Evolutionary conservation across 2,329 filamentous ascomycete species (phyloP), one percentile per base, ranked within the genome.

Genomic region (Aureobasidium sp.): DNA sequence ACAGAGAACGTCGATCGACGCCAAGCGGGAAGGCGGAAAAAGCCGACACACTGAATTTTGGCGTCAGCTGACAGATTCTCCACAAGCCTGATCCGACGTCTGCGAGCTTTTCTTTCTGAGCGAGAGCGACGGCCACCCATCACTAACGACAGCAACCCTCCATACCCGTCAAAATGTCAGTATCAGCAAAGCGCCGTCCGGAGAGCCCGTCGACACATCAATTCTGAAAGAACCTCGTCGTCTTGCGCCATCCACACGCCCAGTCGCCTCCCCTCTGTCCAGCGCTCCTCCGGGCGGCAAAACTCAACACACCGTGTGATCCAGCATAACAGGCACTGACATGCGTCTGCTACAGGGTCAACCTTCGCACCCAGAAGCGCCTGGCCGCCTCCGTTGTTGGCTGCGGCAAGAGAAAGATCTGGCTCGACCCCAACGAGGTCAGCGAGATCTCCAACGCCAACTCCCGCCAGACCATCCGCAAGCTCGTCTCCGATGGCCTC

Each of bases 351-450:
- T 64, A 73, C 79, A 99, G 94, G 94, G 92, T 96, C 89, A 97
- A 97, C 81, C 89, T 99, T 82, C 89, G 88, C 82, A 97, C 94
- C 81, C 95, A 99, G 88, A 99, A 99, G 89, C 93, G 95, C 84
- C 92, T 99, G 77, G 94, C 94, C 80, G 91, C 94, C 78, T 90
- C 93, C 82, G 94, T 99, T 81, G 90, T 96, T 80, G 91, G 91
- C 86, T 96, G 91, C 85, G 94, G 94, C 80, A 88, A 99, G 90
- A 90, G 93, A 88, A 99, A 99, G 90, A 96, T 99, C 84, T 99
- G 94, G 94, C 92, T 99, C 79, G 94, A 99, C 83, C 94, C 94
- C 81, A 97, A 95, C 81, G 94, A 99, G 86, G 87, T 92, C 83
- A 94, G 83, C 86, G 94, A 99, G 84, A 99, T 99, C 84, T 91